Evolutionary conservation across 352 stramenopile species (phyloP).

Genomic region (Phytopythium boreale): DNA sequence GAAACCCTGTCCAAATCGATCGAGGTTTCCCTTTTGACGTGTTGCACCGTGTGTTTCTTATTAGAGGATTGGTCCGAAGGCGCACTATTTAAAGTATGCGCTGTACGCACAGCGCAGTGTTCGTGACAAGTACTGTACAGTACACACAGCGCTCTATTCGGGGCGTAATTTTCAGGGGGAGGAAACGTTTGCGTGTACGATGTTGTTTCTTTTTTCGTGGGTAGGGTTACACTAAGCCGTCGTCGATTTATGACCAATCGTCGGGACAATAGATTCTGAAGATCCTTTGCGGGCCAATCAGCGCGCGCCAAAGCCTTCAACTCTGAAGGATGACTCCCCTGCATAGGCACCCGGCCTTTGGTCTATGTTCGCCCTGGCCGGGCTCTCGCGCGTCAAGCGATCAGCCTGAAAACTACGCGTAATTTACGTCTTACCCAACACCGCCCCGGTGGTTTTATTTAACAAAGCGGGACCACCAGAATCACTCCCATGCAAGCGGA

Average conservation of each 20-base stretch:
- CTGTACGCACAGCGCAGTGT: neutral
- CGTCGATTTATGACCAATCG: neutral
- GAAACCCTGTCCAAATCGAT: neutral
- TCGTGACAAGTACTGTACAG: neutral
- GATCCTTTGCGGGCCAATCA: slow-evolving; percentile 5
- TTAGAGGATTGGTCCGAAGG: too few species aligned
- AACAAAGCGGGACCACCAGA: slow-evolving; percentile 27
- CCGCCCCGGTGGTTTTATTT: slow-evolving; percentile 3
- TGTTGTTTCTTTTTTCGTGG: slow-evolving; percentile 6
- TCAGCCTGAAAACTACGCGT: neutral
- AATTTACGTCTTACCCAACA: slow-evolving; percentile 8
- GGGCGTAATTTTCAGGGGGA: neutral
- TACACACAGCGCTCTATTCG: neutral
- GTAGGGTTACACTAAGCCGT: slow-evolving; percentile 1
- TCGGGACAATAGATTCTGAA: neutral
- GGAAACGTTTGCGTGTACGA: slow-evolving; percentile 6
- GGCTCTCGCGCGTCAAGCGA: neutral
- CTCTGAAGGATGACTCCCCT: slow-evolving; percentile 9
- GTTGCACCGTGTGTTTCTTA: too few species aligned
- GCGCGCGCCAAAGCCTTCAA: neutral
- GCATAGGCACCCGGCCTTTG: slow-evolving; percentile 8
- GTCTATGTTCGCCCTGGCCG: neutral
- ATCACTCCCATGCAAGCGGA: slow-evolving; percentile 1
- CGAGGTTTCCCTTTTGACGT: neutral
- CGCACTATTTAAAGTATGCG: too few species aligned